Base-by-base conservation (phyloP, 2,329 filamentous ascomycete species). In the Monilinia fructicola region DNA sequence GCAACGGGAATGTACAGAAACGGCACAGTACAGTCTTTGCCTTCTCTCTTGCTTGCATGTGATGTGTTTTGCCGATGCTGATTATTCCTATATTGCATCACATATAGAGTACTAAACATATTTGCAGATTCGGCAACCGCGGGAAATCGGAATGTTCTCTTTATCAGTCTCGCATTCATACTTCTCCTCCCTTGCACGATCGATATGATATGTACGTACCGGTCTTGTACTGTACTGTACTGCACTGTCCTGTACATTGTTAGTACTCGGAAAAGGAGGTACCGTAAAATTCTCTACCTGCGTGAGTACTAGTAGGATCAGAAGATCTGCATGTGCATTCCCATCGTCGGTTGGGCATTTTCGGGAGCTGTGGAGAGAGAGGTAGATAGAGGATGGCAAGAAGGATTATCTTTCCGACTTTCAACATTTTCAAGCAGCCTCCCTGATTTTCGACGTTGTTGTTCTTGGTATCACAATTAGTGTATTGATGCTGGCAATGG, bases 1-100 rank as follows among this genome's bases (percentile, higher is more conserved):
- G 54, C 64, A 54, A 60, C 64, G 64, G 64, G 38, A 65, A 60
- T 6, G 64, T 52, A 60, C 64, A 60, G 64, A 40, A 52, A 60
- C 46, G 54, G 64, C 35, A 65, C 46, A 59, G 44, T 35, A 65
- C 46, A 60, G 42, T 52, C 16, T 55, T 58, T 21, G 21, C 18
- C 31, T 38, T 50, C 46, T 65, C 63, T 65, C 28, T 59, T 59
- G 63, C 23, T 53, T 65, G 31, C 46, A 65, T 54, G 35, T 42
- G 42, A 60, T 60, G 50, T 60, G n/a, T 12, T 35, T 28, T 48
- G 16, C 42, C 42, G 42, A 60, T 46, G 56, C 56, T 61, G 31
- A 28, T 54, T 40, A 38, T 40, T 28, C 23, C 42, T 65, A 53
- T 60, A 65, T 58, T 53, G 46, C 63, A 65, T 65, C 46, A 50